Base-by-base conservation (phyloP, 1,284 basidiomycete species). In the Trichosporon sp. region DNA sequence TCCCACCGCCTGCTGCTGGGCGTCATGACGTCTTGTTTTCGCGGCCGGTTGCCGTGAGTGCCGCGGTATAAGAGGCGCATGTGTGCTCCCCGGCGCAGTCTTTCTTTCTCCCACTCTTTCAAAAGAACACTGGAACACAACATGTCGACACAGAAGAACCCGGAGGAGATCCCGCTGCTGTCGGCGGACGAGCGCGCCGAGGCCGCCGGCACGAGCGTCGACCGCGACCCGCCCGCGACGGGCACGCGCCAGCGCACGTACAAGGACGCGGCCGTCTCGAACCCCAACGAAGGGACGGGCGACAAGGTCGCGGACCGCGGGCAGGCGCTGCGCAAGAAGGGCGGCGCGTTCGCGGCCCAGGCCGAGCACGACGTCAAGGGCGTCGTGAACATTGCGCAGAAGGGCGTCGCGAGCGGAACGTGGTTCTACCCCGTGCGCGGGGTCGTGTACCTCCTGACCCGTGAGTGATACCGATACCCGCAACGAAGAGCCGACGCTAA, bases 371-470 rank as follows among this genome's bases (percentile, higher is more conserved):
- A 82, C 68, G 74, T 80, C n/a, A 65, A 65, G 13, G 75, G 75
- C 47, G 76, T 80, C 5, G 69, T 71, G 4, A 42, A 38, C 34
- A 75, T 81, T 18, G 79, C 79, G 13, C 70, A 73, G 31, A 79
- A 83, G 53, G 85, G 84, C 4, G 77, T 81, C 1, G 70, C 72
- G 32, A 82, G 80, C 69, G 82, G 81, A 12, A 82, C 83, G 3
- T 85, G 84, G 78, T 69, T 79, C 23, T 85, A 85, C 71, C 85
- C 85, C 5, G 44, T 85, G 60, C 71, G 78, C 65, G 84, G 84
- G 42, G 76, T 83, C 38, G 71, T 79, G 66, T 84, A 85, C 74
- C 71, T 85, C 23, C 11, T 79, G 2, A 65, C 73, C 3, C 82
- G 80, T 83, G 66, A 68, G 80, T 70, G 1, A 1, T 2, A 4